Evolutionary conservation across 768 basidiomycete genomes (phyloP).

Genomic region (Exsudoporus frostii): DNA sequence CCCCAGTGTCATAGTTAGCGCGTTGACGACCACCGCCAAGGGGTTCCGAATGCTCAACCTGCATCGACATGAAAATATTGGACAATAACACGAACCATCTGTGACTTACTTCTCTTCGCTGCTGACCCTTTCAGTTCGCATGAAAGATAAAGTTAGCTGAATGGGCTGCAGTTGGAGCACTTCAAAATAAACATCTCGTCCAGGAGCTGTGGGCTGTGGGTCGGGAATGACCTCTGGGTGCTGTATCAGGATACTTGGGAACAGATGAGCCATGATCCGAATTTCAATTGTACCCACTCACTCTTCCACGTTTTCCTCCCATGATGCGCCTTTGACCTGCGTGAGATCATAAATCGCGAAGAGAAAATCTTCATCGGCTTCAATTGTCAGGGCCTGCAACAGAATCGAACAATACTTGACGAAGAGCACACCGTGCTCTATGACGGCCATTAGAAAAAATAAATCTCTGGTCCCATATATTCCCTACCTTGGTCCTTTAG

Average conservation of each 20-base stretch:
- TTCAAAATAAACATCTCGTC: constrained; percentile 92
- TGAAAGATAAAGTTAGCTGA: constrained; percentile 89
- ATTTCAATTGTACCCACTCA: constrained; percentile 36
- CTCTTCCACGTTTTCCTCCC: constrained; percentile 80
- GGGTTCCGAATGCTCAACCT: constrained; percentile 85
- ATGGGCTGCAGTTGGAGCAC: constrained; percentile 93
- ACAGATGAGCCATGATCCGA: constrained; percentile 5
- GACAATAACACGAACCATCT: neutral
- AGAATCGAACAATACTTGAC: constrained; percentile 96
- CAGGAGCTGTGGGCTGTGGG: constrained; percentile 59
- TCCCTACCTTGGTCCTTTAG: constrained; percentile 85
- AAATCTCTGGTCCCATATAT: neutral
- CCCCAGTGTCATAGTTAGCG: constrained; percentile 93
- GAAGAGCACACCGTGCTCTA: constrained; percentile 98
- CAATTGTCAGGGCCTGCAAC: constrained; percentile 90
- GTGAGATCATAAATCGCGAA: constrained; percentile 90
- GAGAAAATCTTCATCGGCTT: constrained; percentile 95
- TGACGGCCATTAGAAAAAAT: neutral
- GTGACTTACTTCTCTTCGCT: constrained; percentile 82
- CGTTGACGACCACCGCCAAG: constrained; percentile 88
- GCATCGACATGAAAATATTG: constrained; percentile 2
- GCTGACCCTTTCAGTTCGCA: constrained; percentile 92
- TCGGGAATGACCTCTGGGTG: constrained; percentile 67
- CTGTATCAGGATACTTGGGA: constrained; percentile 65
- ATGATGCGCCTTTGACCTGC: constrained; percentile 87